Evolutionary conservation across 1,284 basidiomycete genomes (phyloP), one percentile per base, ranked within the genome.

Genomic region (Naganishia liquefaciens): DNA sequence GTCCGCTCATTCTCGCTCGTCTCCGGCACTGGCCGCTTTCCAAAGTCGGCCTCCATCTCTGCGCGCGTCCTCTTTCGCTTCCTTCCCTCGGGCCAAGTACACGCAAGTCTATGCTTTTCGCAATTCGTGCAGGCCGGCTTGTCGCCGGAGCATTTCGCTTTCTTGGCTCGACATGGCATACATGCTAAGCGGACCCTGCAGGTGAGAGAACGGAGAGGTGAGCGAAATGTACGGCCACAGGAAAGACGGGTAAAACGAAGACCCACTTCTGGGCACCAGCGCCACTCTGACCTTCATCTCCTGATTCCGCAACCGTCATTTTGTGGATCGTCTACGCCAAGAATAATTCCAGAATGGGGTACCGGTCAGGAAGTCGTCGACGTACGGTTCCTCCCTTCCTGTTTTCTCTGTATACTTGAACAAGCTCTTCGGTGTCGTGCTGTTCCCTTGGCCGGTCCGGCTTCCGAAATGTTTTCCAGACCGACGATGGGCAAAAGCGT

Each of bases 11-110:
- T 23, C 33, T 28, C 10, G 3, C 21, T 37, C 11, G 44, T 39
- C 13, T n/a, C 33, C 23, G 28, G 28, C 10, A 46, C 57, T 19
- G 57, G 57, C 17, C 57, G 57, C 49, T 60, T 60, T 27, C 70
- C 68, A 30, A 75, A 74, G 21, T 79, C 79, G 54, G 76, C 78
- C 62, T 80, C 77, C 80, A 81, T 81, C 70, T 80, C 77, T 33
- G 76, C 76, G 28, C 78, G 68, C 25, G 79, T 81, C 50, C 80
- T 69, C 70, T 80, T 80, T 53, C 76, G 73, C 21, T 75, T 72
- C 25, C 79, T 70, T 4, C 76, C 77, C 6, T 73, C 69, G 0
- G 80, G 80, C 77, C 77, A 80, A 53, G 75, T 72, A 65, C 80
- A 81, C 21, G 69, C 68, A 10, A 74, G 74, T 10, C 71, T 68